phyloP scores from a whole-genome alignment of 352 stramenopile genomes.

The Plasmopara muralis region DNA sequence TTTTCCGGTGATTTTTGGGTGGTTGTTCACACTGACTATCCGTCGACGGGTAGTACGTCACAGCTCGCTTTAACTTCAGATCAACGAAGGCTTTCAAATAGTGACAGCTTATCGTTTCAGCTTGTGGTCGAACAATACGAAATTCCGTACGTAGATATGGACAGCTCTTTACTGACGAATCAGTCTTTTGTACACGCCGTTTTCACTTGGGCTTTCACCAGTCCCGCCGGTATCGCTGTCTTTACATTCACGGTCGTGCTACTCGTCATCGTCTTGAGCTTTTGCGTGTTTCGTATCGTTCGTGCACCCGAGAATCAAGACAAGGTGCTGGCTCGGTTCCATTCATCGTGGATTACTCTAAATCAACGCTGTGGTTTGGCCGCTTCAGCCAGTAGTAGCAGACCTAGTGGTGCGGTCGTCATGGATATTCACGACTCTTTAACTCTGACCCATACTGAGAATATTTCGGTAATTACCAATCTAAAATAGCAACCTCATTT shows the following conservation, averaged over 20 bases:
- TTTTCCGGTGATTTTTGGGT: slow-evolving; percentile 68
- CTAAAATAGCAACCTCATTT: too few relatives aligned
- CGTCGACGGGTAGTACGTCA: slow-evolving; percentile 11
- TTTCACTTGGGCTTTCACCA: slow-evolving; percentile 44
- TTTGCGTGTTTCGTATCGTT: slow-evolving; percentile 49
- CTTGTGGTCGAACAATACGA: slow-evolving; percentile 41
- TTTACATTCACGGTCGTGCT: slow-evolving; percentile 39
- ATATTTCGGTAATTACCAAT: too few relatives aligned
- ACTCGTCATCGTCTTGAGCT: slow-evolving; percentile 31
- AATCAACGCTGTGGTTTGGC: neutral
- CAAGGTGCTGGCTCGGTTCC: slow-evolving; percentile 24
- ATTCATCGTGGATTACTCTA: neutral
- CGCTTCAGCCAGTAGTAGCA: neutral
- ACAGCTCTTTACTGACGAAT: slow-evolving; percentile 32
- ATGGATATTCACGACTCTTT: slow-evolving; percentile 17
- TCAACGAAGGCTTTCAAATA: slow-evolving; percentile 2
- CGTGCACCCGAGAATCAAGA: slow-evolving; percentile 65
- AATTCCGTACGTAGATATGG: slow-evolving; percentile 7
- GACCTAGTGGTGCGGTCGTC: slow-evolving; percentile 11
- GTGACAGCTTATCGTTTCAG: slow-evolving; percentile 20
- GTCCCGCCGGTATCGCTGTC: slow-evolving; percentile 36
- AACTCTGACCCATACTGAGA: neutral
- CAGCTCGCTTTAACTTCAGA: slow-evolving; percentile 9
- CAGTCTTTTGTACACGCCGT: slow-evolving; percentile 42
- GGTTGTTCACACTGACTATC: slow-evolving; percentile 62